Conservation (phyloP, 768 basidiomycete genomes). For the Ephemerocybe angulata region DNA sequence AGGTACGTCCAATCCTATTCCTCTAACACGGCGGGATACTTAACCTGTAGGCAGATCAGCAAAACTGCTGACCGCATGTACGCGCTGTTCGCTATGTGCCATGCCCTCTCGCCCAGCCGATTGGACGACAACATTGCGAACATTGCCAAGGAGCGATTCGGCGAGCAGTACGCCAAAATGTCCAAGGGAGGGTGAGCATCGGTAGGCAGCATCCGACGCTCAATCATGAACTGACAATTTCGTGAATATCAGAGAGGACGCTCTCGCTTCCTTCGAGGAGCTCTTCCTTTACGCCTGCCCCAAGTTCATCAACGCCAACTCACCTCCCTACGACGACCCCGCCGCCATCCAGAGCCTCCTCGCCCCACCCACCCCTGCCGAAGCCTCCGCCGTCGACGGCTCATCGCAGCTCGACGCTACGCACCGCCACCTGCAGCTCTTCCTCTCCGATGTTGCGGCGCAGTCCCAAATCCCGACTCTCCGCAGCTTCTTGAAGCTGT, state of each 20-base stretch:
- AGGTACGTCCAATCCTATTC: conserved; percentile 47
- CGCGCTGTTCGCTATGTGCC: conserved; percentile 90
- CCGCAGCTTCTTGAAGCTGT: conserved; percentile 90
- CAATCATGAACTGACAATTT: background rate
- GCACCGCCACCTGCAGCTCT: conserved; percentile 78
- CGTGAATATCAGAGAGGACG: conserved; percentile 62
- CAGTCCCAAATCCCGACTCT: conserved; percentile 79
- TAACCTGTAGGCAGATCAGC: too few relatives aligned
- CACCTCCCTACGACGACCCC: conserved; percentile 88
- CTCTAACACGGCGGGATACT: too few relatives aligned
- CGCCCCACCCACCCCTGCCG: conserved; percentile 32
- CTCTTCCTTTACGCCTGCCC: conserved; percentile 94
- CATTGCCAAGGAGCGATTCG: conserved; percentile 87
- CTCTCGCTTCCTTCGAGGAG: conserved; percentile 80
- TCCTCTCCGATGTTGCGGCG: conserved; percentile 77
- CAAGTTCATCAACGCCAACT: conserved; percentile 93
- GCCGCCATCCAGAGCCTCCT: conserved; percentile 52
- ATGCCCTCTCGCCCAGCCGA: conserved; percentile 86
- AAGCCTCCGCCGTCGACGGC: conserved; percentile 26
- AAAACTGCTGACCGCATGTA: conserved; percentile 99
- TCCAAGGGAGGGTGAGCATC: conserved; percentile 63
- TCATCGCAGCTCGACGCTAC: conserved; percentile 61
- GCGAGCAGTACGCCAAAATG: conserved; percentile 89
- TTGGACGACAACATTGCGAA: conserved; percentile 94
- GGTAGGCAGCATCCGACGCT: background rate